Base-by-base conservation (phyloP, 2,329 filamentous ascomycete species). In the Clarireedia monteithiana region DNA sequence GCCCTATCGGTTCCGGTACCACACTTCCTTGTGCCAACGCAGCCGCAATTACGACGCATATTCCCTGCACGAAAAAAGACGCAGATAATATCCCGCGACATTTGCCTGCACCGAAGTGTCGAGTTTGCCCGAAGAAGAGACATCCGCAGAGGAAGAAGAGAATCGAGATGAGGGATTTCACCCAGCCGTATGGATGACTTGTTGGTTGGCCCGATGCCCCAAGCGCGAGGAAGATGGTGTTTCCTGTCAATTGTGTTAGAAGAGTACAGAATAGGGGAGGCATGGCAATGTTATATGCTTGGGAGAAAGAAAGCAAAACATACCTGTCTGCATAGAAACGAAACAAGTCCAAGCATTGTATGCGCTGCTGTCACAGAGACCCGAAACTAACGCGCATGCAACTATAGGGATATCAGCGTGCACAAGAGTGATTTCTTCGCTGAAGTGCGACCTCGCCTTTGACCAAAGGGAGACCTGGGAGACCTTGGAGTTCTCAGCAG, bases 171-270 rank as follows among this genome's bases (percentile, higher is more conserved):
- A 79, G 71, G 2, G 77, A 78, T 57, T 75, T 78, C 51, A 77
- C 69, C 78, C 76, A 82, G 54, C 76, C 79, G 54, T 72, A 72
- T 3, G 78, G 77, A 57, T 79, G 71, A 57, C 71, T 71, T 20
- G 72, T 66, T 3, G 78, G 80, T 48, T 81, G 78, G 30, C 70
- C 69, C 2, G 80, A 76, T 12, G 79, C 77, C 55, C 80, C 81
- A 23, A 85, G 77, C 17, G 78, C 81, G 40, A 85, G 73, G 69
- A 84, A 83, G 62, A 85, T 77, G 9, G 82, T 84, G 68, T 85
- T 85, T 40, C 81, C 81, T 73, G 23, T 3, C 9, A 15, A 15
- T 12, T 40, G 30, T 3, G 26, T 44, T 26, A 36, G 40, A n/a
- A 9, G 5, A 17, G 14, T 24, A 23, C 14, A 45, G 17, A 48